phyloP scores from a whole-genome alignment of 768 basidiomycete species.

The Gelatoporia subvermispora region DNA sequence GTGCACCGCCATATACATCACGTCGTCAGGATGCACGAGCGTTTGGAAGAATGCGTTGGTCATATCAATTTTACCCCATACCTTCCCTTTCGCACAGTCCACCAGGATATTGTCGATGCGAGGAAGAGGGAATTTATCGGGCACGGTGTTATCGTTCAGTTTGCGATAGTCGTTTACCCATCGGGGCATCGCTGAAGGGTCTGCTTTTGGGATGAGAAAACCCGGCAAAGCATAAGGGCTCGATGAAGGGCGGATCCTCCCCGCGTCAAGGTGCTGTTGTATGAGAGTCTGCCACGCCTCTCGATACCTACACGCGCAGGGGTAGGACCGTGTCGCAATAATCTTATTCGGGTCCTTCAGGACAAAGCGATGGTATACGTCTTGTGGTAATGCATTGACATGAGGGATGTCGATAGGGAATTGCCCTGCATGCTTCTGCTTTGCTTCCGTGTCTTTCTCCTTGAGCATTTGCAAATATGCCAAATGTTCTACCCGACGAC shows the following conservation, averaged over 20 bases:
- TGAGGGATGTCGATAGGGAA: slow-evolving; percentile 19
- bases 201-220: slow-evolving; percentile 34
- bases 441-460: not conserved
- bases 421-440: slow-evolving; percentile 1
- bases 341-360: slow-evolving; percentile 16
- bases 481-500: too few species aligned
- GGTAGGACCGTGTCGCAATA: slow-evolving; percentile 23
- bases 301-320: slow-evolving; percentile 28
- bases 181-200: slow-evolving; percentile 25
- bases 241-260: slow-evolving; percentile 24
- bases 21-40: slow-evolving; percentile 21
- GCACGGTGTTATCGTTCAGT: slow-evolving; percentile 28
- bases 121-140: slow-evolving; percentile 27
- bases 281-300: slow-evolving; percentile 30
- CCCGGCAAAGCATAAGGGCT: slow-evolving; percentile 28
- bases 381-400: slow-evolving; percentile 3
- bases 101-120: slow-evolving; percentile 27
- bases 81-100: slow-evolving; percentile 32
- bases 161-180: slow-evolving; percentile 33
- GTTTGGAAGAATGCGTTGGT: slow-evolving; percentile 39
- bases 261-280: slow-evolving; percentile 28
- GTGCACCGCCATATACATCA: slow-evolving; percentile 30
- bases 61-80: slow-evolving; percentile 36
- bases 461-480: not conserved
- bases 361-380: slow-evolving; percentile 10